Evolutionary conservation across 257 asterid species (phyloP).

Genomic region (Haberlea rhodopensis): DNA sequence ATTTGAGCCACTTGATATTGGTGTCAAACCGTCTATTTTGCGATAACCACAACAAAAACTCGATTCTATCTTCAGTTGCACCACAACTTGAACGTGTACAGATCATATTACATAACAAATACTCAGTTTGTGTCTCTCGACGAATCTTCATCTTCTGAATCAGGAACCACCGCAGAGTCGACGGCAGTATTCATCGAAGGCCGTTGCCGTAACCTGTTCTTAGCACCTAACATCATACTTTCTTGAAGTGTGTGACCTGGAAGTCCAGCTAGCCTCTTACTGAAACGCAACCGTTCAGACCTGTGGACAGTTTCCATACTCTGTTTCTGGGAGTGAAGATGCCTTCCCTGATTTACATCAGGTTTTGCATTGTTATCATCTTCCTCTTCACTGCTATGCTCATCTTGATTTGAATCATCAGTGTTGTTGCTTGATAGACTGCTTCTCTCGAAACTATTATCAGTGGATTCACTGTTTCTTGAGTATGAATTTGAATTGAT

Average conservation of each 20-base stretch:
- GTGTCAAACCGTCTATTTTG: slow-evolving; percentile 7
- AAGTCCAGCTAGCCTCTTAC: slow-evolving; percentile 47
- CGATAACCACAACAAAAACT: slow-evolving; percentile 7
- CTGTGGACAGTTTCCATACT: slow-evolving; percentile 26
- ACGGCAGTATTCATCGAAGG: slow-evolving; percentile 51
- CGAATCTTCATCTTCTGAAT: slow-evolving; percentile 60
- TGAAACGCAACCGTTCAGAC: slow-evolving; percentile 39
- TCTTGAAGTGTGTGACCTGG: slow-evolving; percentile 44
- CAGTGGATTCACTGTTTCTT: slow-evolving; percentile 34
- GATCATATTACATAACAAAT: not conserved
- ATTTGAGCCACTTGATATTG: slow-evolving; percentile 3
- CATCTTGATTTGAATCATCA: slow-evolving; percentile 37
- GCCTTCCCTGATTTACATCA: slow-evolving; percentile 6
- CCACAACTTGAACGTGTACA: slow-evolving; percentile 17
- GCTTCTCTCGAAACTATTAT: slow-evolving; percentile 31
- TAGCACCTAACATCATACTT: slow-evolving; percentile 39
- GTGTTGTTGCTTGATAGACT: slow-evolving; percentile 28
- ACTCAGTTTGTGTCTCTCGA: slow-evolving; percentile 13
- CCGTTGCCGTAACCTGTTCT: slow-evolving; percentile 61
- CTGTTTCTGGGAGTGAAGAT: slow-evolving; percentile 21
- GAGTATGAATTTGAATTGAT: slow-evolving; percentile 32
- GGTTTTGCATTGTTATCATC: slow-evolving; percentile 25
- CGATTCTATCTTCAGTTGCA: slow-evolving; percentile 16
- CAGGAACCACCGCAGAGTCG: slow-evolving; percentile 44
- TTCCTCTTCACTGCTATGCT: slow-evolving; percentile 28